Base-by-base conservation (phyloP, 1,284 basidiomycete species). In the Cutaneotrichosporon sp. region DNA sequence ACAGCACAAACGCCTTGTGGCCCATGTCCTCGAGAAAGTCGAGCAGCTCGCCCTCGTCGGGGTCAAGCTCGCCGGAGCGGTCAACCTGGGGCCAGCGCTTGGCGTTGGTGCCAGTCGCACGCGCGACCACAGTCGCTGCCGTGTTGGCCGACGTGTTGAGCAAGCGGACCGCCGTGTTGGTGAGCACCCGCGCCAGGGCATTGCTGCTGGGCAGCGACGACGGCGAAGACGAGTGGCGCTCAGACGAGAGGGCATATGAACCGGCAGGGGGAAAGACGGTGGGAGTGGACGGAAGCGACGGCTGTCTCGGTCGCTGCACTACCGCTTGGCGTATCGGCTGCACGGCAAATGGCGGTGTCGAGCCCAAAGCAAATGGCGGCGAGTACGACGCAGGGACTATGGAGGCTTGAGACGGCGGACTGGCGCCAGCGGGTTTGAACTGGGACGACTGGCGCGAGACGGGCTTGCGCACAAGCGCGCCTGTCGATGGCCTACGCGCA, bases 1-100 rank as follows among this genome's bases (percentile, higher is more conserved):
- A 87, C 51, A 97, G 77, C 35, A 94, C 90, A 59, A 89, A 87
- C 21, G 93, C 92, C 80, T 97, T 97, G 78, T 96, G 90, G 10
- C 91, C 93, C 0, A 92, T 75, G 59, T 94, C 88, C 69, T 97
- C 92, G 37, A 97, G 77, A 18, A 76, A 73, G 2, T 78, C 81
- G 10, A 97, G 76, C 8, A 97, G 74, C 53, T 83, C 83, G 54
- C 90, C 87, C 63, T 97, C 92, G 47, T 86, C 77, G 0, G 88
- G 85, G 64, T 93, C 87, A 21, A 70, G 62, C 45, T 69, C 67
- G 8, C 49, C 57, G 1, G 58, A 59, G 8, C 68, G 63, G n/a
- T 64, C 39, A 35, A 72, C 66, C 18, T 55, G 63, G 1, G 67
- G 67, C 42, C 67, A 63, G 17, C 66, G 61, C 52, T 60, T 64